A percentile compares a stretch with the other conserved stretches of the same genome.
These are phyloP conservation scores for Phytophthora ramorum DNA, from an alignment of 352 stramenopile genomes.

Conservation along the genomic window DNA sequence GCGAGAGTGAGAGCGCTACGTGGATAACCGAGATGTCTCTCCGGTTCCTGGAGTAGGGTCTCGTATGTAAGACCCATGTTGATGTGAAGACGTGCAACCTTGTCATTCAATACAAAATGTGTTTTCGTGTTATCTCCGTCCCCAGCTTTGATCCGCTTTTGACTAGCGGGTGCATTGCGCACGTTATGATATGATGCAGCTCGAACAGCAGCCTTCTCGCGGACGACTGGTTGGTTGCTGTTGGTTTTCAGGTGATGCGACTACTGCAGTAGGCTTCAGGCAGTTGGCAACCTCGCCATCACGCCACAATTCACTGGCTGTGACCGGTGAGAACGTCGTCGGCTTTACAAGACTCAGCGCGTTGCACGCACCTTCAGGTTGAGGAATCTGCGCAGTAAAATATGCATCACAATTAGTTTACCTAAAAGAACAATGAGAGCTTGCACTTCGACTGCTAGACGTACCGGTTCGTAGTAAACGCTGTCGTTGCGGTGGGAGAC, in stretches of 20 bases:
- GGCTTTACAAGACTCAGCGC: conserved; percentile 63
- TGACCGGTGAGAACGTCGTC: conserved; percentile 40
- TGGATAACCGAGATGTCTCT: not conserved
- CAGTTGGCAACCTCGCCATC: conserved; percentile 58
- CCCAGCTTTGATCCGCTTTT: not conserved
- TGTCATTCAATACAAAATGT: conserved; percentile 1
- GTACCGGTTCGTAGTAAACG: conserved; percentile 74
- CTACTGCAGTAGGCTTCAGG: conserved; percentile 35
- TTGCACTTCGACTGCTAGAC: not conserved
- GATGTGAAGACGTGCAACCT: not conserved
- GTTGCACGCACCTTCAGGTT: conserved; percentile 45
- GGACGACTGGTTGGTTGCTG: conserved; percentile 22
- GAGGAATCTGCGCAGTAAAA: conserved; percentile 42
- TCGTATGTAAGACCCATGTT: too few species aligned
- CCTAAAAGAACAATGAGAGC: not conserved
- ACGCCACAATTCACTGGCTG: conserved; percentile 51
- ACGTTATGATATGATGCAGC: conserved; percentile 50
- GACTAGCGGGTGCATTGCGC: not conserved
- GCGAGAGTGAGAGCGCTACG: conserved; percentile 12
- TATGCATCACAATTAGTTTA: not conserved
- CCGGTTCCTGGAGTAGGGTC: not conserved
- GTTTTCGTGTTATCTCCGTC: not conserved
- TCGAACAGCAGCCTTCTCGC: conserved; percentile 47
- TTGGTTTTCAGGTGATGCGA: conserved; percentile 10
- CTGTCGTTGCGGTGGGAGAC: conserved; percentile 72